Percentiles rank a stretch among this genome's conserved stretches.
These are phyloP conservation scores for Fusarium temperatum DNA, from an alignment of 2,329 filamentous ascomycete genomes.

Conservation along the genomic window DNA sequence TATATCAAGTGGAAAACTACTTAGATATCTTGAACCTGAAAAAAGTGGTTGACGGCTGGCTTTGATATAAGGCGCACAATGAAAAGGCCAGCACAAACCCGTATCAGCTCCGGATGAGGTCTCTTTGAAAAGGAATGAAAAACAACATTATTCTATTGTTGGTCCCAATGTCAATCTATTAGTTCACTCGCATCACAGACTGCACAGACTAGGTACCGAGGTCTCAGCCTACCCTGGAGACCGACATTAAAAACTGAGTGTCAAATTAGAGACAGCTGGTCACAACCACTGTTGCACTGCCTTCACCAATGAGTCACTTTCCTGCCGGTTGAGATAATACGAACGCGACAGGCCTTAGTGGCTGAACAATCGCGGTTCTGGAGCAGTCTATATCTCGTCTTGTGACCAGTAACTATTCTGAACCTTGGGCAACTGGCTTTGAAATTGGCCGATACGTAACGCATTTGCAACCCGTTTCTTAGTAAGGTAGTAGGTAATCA, in stretches of 20 bases:
- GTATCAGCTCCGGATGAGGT: not conserved
- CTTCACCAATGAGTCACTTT: not conserved
- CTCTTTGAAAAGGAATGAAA: not conserved
- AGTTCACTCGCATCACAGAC: not conserved
- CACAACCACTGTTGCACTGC: not conserved
- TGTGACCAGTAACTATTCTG: not conserved
- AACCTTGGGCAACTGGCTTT: not conserved
- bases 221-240: not conserved
- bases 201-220: not conserved
- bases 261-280: not conserved
- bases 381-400: constrained; percentile 1
- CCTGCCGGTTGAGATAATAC: not conserved
- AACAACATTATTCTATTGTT: not conserved
- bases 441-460: not conserved
- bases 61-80: not conserved
- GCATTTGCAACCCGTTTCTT: not conserved
- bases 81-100: not conserved
- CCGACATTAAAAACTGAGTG: not conserved
- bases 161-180: not conserved
- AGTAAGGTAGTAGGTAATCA: not conserved
- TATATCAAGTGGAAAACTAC: not conserved
- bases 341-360: not conserved
- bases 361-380: not conserved
- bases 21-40: not conserved
- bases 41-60: not conserved